These are phyloP conservation scores for Ceratobasidium sp. DNA, from an alignment of 1,284 basidiomycete species.

Conservation along the genomic window DNA sequence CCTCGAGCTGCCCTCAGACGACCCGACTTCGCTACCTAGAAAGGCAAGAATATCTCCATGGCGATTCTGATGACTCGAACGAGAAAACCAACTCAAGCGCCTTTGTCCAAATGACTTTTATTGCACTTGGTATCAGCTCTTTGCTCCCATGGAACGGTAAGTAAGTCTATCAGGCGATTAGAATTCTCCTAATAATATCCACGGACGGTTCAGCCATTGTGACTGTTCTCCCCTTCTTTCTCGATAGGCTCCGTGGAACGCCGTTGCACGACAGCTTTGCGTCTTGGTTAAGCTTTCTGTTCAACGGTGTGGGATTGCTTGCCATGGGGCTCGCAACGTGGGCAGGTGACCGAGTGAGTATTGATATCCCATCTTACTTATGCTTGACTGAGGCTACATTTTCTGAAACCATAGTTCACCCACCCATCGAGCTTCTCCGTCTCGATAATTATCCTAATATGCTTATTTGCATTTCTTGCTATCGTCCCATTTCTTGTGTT, in stretches of 20 bases:
- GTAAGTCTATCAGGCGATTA: slow-evolving; percentile 48
- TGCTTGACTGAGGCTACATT: slow-evolving; percentile 37
- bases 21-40: neutral
- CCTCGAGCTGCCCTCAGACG: neutral
- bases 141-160: slow-evolving; percentile 83
- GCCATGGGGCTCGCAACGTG: slow-evolving; percentile 77
- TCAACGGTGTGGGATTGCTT: slow-evolving; percentile 71
- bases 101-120: neutral
- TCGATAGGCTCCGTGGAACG: slow-evolving; percentile 68
- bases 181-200: neutral
- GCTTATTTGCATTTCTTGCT: slow-evolving; percentile 68
- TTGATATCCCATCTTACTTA: neutral
- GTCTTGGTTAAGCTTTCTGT: slow-evolving; percentile 73
- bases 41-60: neutral
- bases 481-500: slow-evolving; percentile 58
- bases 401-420: slow-evolving; percentile 56
- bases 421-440: slow-evolving; percentile 64
- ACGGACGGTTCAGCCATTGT: slow-evolving; percentile 66
- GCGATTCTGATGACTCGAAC: slow-evolving; percentile 5
- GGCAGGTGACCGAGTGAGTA: slow-evolving; percentile 69
- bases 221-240: slow-evolving; percentile 78
- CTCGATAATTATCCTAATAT: slow-evolving; percentile 60
- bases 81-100: neutral
- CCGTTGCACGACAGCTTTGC: slow-evolving; percentile 68
- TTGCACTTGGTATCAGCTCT: slow-evolving; percentile 74